Evolutionary conservation across 2,329 filamentous ascomycete species (phyloP).

Genomic region (Calonectria crousiana): DNA sequence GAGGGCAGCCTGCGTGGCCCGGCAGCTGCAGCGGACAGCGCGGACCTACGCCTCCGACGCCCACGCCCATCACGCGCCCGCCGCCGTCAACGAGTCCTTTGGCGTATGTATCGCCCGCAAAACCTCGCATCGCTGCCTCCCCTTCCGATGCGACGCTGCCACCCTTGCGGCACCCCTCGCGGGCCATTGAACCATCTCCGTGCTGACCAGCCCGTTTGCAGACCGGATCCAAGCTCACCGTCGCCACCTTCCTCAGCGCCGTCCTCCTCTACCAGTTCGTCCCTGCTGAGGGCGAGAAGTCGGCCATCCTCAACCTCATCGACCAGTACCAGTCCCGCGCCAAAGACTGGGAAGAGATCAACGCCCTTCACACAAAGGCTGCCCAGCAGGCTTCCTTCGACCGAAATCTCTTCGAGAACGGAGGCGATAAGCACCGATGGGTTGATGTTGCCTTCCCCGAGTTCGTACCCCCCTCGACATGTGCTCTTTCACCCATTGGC

Average conservation of each 20-base stretch:
- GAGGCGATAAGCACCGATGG: slow-evolving; percentile 56
- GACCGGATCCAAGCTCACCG: slow-evolving; percentile 62
- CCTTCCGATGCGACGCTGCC: neutral
- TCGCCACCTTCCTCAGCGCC: slow-evolving; percentile 58
- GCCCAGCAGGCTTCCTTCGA: slow-evolving; percentile 69
- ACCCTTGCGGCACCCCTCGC: neutral
- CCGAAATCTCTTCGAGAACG: slow-evolving; percentile 65
- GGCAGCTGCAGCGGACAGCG: slow-evolving; percentile 53
- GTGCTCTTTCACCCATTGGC: neutral
- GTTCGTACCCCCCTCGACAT: slow-evolving; percentile 56
- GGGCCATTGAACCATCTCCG: slow-evolving; percentile 11
- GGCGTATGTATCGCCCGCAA: slow-evolving; percentile 61
- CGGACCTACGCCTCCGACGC: slow-evolving; percentile 68
- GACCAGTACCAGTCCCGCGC: slow-evolving; percentile 60
- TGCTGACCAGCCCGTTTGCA: slow-evolving; percentile 46
- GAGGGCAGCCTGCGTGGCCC: slow-evolving; percentile 54
- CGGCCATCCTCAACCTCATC: slow-evolving; percentile 60
- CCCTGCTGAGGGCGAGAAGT: slow-evolving; percentile 63
- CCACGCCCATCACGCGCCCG: slow-evolving; percentile 61
- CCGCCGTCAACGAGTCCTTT: slow-evolving; percentile 65
- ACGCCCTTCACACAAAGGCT: slow-evolving; percentile 63
- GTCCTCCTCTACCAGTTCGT: slow-evolving; percentile 63
- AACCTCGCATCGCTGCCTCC: slow-evolving; percentile 30
- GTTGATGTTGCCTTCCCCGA: slow-evolving; percentile 69
- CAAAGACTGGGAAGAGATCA: slow-evolving; percentile 65